A percentile compares a stretch with the other conserved stretches of the same genome.
Evolutionary conservation across 495 filamentous ascomycete genomes (phyloP).

Genomic region (Bombardia bombarda): DNA sequence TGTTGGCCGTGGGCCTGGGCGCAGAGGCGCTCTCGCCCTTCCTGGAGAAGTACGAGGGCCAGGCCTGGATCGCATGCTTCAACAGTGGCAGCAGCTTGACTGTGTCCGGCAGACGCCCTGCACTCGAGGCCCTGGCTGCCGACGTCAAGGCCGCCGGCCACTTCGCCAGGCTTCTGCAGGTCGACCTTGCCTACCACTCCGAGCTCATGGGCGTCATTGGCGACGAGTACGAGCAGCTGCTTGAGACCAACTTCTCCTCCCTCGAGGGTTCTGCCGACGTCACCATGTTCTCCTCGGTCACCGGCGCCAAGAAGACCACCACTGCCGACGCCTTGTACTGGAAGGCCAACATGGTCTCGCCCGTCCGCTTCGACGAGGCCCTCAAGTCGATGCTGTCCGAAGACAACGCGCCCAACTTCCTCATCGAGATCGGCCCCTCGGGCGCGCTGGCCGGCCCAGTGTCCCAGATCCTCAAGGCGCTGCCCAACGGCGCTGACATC

Average conservation of each 20-base stretch:
- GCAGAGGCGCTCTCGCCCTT: conserved; percentile 12
- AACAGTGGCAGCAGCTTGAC: conserved; percentile 39
- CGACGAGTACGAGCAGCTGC: conserved; percentile 13
- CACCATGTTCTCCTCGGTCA: conserved; percentile 29
- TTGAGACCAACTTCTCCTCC: background rate
- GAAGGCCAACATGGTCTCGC: conserved; percentile 22
- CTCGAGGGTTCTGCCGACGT: background rate
- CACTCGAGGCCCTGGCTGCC: conserved; percentile 28
- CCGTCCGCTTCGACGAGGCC: conserved; percentile 30
- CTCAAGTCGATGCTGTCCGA: conserved; percentile 6
- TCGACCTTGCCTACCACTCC: conserved; percentile 37
- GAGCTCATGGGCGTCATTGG: conserved; percentile 13
- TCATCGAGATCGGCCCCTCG: conserved; percentile 48
- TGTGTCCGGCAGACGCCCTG: conserved; percentile 31
- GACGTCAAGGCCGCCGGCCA: conserved; percentile 14
- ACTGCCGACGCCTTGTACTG: conserved; percentile 17
- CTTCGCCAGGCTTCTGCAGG: conserved; percentile 30
- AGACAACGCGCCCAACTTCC: conserved; percentile 9
- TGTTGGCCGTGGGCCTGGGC: conserved; percentile 45
- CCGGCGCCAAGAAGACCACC: conserved; percentile 11
- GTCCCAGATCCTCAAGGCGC: conserved; percentile 28
- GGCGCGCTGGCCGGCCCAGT: conserved; percentile 37
- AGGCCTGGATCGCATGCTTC: conserved; percentile 39
- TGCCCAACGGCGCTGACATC: conserved; percentile 1
- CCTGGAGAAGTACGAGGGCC: conserved; percentile 12